Evolutionary conservation across 306 rosid genomes (phyloP).

Genomic region (Gastrolobium bilobum): DNA sequence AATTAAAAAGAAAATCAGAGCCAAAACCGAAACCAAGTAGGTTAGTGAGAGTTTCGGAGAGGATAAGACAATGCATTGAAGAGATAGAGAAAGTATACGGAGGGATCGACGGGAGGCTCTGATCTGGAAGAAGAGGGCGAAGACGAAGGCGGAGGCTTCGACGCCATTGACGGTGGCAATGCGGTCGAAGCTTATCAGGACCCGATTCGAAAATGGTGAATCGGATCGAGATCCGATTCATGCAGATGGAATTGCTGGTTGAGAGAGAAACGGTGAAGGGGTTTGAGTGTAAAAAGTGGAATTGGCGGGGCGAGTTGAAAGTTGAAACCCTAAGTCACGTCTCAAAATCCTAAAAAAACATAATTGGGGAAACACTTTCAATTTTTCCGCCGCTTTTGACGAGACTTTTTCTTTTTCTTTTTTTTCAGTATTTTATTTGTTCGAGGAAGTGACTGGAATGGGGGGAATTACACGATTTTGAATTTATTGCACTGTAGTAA

Average conservation of each 20-base stretch:
- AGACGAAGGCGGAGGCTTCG: slow-evolving; percentile 59
- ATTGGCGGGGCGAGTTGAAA: slow-evolving; percentile 67
- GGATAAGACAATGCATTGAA: neutral
- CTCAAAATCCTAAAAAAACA: slow-evolving; percentile 29
- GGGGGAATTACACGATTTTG: slow-evolving; percentile 73
- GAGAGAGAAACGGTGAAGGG: slow-evolving; percentile 37
- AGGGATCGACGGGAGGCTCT: slow-evolving; percentile 57
- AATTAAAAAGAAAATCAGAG: neutral
- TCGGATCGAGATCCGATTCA: slow-evolving; percentile 74
- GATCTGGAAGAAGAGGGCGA: slow-evolving; percentile 71
- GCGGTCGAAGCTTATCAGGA: slow-evolving; percentile 49
- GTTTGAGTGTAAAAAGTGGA: slow-evolving; percentile 16
- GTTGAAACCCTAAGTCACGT: slow-evolving; percentile 80
- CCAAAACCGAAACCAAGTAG: slow-evolving; percentile 1
- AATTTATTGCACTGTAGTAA: slow-evolving; percentile 54
- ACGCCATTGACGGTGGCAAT: slow-evolving; percentile 78
- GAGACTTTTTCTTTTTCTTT: slow-evolving; percentile 20
- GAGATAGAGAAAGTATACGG: slow-evolving; percentile 55
- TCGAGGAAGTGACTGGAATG: slow-evolving; percentile 46
- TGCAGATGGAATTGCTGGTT: slow-evolving; percentile 51
- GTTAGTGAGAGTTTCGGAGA: neutral
- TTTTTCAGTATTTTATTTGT: slow-evolving; percentile 31
- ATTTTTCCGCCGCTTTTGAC: slow-evolving; percentile 53
- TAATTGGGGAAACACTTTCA: slow-evolving; percentile 47
- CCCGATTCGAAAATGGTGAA: slow-evolving; percentile 54